Evolutionary conservation across 73 alveolate species (phyloP).

Genomic region (Strombidium stylifer): DNA sequence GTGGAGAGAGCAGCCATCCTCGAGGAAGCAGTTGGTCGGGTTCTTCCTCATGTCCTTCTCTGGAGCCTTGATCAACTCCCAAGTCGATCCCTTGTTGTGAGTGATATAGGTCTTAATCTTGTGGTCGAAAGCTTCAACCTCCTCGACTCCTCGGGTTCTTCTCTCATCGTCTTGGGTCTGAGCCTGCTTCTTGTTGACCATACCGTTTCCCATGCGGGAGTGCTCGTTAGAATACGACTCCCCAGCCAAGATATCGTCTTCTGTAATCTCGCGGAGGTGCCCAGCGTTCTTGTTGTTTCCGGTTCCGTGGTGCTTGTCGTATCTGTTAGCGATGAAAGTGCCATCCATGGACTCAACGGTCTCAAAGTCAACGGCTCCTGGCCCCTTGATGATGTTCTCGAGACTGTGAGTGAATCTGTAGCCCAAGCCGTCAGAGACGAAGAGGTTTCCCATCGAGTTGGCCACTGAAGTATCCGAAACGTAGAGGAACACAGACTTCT

Average conservation of each 20-base stretch:
- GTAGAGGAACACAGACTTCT: conserved; percentile 78
- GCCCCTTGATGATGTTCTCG: conserved; percentile 69
- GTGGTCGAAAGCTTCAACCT: no score
- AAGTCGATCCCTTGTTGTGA: conserved; percentile 88
- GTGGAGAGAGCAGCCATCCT: conserved; percentile 86
- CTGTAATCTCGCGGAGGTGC: no score
- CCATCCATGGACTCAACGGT: conserved; percentile 83
- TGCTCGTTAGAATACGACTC: no score
- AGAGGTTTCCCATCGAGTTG: conserved; percentile 75
- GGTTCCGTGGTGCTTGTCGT: conserved; percentile 15
- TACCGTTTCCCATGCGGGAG: no score
- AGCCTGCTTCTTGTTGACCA: conserved; percentile 1
- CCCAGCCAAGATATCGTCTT: no score
- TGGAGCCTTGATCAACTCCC: conserved; percentile 84
- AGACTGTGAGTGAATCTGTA: conserved; percentile 69
- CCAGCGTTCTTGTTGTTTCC: not conserved
- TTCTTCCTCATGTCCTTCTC: conserved; percentile 63
- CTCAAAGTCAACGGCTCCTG: conserved; percentile 78
- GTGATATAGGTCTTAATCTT: conserved; percentile 90
- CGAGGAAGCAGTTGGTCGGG: conserved; percentile 49
- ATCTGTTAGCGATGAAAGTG: conserved; percentile 70
- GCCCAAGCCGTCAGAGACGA: conserved; percentile 82
- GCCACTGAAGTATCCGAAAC: conserved; percentile 62
- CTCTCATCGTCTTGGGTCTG: not conserved
- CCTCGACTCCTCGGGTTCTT: no score